These are phyloP conservation scores for Colletotrichum godetiae DNA, from an alignment of 2,329 filamentous ascomycete species.

Conservation along the genomic window DNA sequence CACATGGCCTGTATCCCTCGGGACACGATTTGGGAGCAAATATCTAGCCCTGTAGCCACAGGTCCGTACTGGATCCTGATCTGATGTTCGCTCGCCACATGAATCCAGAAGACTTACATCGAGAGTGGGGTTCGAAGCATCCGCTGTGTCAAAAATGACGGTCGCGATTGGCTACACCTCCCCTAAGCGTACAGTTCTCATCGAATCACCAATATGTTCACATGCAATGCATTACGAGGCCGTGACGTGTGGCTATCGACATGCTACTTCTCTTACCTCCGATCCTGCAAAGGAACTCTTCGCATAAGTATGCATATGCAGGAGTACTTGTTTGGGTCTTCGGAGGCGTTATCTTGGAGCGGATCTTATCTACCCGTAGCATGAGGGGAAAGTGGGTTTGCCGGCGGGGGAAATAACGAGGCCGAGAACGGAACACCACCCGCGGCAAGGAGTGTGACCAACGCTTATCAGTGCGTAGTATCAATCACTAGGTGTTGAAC, in stretches of 20 bases:
- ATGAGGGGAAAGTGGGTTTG: slow-evolving; percentile 29
- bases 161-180: not conserved
- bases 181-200: too few relatives aligned
- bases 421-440: slow-evolving; percentile 15
- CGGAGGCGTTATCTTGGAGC: slow-evolving; percentile 7
- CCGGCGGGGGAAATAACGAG: not conserved
- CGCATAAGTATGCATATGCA: not conserved
- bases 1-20: too few relatives aligned
- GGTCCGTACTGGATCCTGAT: not conserved
- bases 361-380: slow-evolving; percentile 4
- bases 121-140: not conserved
- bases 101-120: not conserved
- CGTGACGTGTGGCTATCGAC: not conserved
- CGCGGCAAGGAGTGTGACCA: not conserved
- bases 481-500: not conserved
- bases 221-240: too few relatives aligned
- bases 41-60: too few relatives aligned
- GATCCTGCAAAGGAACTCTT: not conserved
- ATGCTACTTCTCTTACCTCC: not conserved
- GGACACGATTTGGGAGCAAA: too few relatives aligned
- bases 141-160: not conserved
- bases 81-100: not conserved
- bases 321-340: too few relatives aligned
- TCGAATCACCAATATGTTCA: not conserved
- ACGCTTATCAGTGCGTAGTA: not conserved